These are phyloP conservation scores for Lyophyllum shimeji DNA, from an alignment of 768 basidiomycete species.

Conservation along the genomic window DNA sequence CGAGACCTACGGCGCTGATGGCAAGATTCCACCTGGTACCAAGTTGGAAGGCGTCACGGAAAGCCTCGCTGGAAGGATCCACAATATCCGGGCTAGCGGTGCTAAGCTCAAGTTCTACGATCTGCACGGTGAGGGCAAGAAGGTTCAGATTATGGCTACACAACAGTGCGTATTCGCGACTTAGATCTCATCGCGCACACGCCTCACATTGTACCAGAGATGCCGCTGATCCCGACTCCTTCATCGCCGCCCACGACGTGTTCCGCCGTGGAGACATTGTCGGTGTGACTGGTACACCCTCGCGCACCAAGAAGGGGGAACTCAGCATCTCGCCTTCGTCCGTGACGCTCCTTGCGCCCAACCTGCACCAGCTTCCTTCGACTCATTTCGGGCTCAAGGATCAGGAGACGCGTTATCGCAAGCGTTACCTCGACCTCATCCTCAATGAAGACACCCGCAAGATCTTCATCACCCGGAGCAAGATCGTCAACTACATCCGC, in stretches of 20 bases:
- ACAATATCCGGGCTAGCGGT: conserved; percentile 82
- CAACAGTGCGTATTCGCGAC: conserved; percentile 57
- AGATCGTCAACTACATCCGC: conserved; percentile 90
- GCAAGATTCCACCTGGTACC: conserved; percentile 63
- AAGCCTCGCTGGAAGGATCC: conserved; percentile 85
- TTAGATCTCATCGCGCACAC: not conserved
- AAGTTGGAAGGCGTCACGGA: conserved; percentile 61
- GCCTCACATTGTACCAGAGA: conserved; percentile 44
- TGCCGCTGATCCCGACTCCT: conserved; percentile 59
- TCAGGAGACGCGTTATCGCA: conserved; percentile 95
- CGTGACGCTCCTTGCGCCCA: conserved; percentile 90
- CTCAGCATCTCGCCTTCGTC: conserved; percentile 82
- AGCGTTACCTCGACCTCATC: conserved; percentile 98
- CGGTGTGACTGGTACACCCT: conserved; percentile 86
- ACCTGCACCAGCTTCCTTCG: conserved; percentile 94
- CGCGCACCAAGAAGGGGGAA: conserved; percentile 94
- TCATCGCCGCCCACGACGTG: conserved; percentile 71
- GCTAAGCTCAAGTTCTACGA: conserved; percentile 93
- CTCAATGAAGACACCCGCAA: conserved; percentile 87
- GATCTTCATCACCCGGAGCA: conserved; percentile 87
- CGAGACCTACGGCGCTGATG: conserved; percentile 68
- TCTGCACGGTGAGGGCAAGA: conserved; percentile 86
- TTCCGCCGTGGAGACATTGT: conserved; percentile 97
- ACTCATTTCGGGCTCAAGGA: conserved; percentile 94
- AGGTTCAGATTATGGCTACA: conserved; percentile 94